phyloP scores from a whole-genome alignment of 805 yeast species.

The Nakazawaea pomicola region DNA sequence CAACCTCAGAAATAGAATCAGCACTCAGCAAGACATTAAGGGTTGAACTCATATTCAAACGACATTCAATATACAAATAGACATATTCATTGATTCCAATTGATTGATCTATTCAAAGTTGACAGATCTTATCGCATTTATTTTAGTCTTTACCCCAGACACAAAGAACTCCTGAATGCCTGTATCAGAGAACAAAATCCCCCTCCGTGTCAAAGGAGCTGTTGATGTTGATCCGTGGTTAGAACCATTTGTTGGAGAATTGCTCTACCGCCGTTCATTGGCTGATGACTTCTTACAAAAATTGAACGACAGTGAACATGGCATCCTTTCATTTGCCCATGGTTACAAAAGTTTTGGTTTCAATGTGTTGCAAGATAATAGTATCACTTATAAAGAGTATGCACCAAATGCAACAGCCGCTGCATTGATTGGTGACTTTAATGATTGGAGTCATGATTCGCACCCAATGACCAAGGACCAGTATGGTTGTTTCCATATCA shows the following conservation, averaged over 20 bases:
- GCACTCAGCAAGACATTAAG: too few relatives aligned
- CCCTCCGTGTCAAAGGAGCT: constrained; percentile 46
- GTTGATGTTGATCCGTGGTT: constrained; percentile 81
- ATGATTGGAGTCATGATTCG: constrained; percentile 62
- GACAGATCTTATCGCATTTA: too few relatives aligned
- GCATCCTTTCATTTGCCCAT: constrained; percentile 64
- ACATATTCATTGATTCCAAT: too few relatives aligned
- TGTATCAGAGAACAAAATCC: constrained; percentile 13
- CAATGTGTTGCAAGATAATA: constrained; percentile 52
- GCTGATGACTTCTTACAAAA: constrained; percentile 60
- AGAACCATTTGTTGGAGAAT: constrained; percentile 65
- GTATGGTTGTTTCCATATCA: constrained; percentile 66
- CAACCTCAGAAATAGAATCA: too few relatives aligned
- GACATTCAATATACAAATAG: too few relatives aligned
- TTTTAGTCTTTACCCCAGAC: too few relatives aligned
- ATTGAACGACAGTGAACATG: constrained; percentile 57
- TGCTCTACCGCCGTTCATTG: constrained; percentile 60
- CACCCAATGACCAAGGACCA: constrained; percentile 56
- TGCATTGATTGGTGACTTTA: constrained; percentile 87
- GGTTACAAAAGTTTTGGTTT: constrained; percentile 77
- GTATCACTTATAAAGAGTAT: constrained; percentile 72
- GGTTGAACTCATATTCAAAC: too few relatives aligned
- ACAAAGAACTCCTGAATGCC: too few relatives aligned
- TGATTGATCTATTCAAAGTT: too few relatives aligned
- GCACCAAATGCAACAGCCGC: constrained; percentile 83